phyloP scores from a whole-genome alignment of 495 filamentous ascomycete species.

The Saxophila tyrrhenica region DNA sequence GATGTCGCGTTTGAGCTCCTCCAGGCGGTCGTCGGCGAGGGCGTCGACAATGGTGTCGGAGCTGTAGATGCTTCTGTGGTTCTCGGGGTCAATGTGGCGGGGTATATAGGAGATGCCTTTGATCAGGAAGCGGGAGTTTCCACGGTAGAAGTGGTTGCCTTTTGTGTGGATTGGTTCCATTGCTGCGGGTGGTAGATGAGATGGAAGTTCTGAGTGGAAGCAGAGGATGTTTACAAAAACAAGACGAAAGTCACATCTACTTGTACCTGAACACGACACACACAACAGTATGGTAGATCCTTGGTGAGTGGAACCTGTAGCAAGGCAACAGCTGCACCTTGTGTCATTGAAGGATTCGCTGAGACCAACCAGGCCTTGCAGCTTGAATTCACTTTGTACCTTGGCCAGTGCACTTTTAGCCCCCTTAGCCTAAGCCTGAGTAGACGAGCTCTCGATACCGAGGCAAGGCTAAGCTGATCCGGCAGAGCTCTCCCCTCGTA shows the following conservation, averaged over 20 bases:
- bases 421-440: too few species aligned
- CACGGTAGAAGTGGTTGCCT: constrained; percentile 7
- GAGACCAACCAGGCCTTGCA: too few species aligned
- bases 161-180: constrained; percentile 1
- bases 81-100: neutral
- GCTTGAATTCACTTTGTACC: too few species aligned
- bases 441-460: too few species aligned
- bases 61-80: neutral
- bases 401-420: too few species aligned
- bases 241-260: constrained; percentile 2
- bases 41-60: neutral
- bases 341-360: too few species aligned
- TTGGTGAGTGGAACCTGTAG: too few species aligned
- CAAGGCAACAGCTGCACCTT: too few species aligned
- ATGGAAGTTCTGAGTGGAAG: neutral
- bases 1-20: constrained; percentile 2
- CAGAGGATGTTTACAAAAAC: too few species aligned
- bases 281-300: too few species aligned
- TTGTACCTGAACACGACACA: neutral
- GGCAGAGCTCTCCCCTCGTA: too few species aligned
- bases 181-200: neutral
- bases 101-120: constrained; percentile 10
- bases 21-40: neutral
- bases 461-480: too few species aligned
- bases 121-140: constrained; percentile 4